A percentile compares a stretch with the other conserved stretches of the same genome.
Evolutionary conservation across 2,329 filamentous ascomycete genomes (phyloP).

Genomic region (Amylocarpus encephaloides): DNA sequence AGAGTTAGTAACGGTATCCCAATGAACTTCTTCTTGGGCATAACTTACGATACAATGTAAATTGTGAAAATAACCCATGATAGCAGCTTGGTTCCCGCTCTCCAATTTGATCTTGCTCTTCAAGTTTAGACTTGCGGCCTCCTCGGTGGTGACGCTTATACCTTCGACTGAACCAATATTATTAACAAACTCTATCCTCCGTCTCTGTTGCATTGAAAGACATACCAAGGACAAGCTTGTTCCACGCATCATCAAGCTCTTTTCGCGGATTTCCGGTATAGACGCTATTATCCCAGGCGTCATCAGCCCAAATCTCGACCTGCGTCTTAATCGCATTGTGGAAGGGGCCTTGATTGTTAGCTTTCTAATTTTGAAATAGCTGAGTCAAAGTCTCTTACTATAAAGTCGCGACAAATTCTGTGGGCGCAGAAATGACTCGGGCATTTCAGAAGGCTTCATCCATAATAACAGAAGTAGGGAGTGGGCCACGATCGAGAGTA

Average conservation of each 20-base stretch:
- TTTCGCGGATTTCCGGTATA: not conserved
- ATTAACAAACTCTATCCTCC: not conserved
- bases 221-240: not conserved
- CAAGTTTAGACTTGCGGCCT: not conserved
- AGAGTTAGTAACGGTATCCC: too few species aligned
- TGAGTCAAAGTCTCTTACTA: not conserved
- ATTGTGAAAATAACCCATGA: not conserved
- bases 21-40: too few species aligned
- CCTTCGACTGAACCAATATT: not conserved
- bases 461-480: not conserved
- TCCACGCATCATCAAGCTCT: not conserved
- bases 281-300: not conserved
- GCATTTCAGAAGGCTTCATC: too few species aligned
- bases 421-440: too few species aligned
- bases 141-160: not conserved
- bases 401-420: not conserved
- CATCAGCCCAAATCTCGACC: not conserved
- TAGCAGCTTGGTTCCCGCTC: not conserved
- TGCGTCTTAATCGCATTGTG: not conserved
- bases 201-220: too few species aligned
- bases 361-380: not conserved
- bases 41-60: not conserved
- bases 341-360: slow-evolving; percentile 1
- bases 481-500: not conserved
- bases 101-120: not conserved